Base-by-base conservation (phyloP, 2,329 filamentous ascomycete species). In the Capronia americana region DNA sequence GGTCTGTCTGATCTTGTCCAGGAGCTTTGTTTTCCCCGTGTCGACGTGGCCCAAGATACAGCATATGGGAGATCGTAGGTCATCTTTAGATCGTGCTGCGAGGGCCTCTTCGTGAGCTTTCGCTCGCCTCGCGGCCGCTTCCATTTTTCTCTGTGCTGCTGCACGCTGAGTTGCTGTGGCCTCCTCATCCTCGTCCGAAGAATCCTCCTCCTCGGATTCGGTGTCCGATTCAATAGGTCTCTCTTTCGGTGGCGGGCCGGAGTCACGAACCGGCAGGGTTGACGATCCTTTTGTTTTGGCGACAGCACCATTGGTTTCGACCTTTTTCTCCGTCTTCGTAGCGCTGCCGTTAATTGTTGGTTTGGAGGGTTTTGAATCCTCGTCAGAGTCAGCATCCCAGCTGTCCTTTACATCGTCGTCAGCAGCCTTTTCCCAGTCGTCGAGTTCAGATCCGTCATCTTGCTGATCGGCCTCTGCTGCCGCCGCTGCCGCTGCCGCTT, bases 1-100 rank as follows among this genome's bases (percentile, higher is more conserved):
- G 65, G 95, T 98, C 80, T 97, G 93, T 75, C 95, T 91, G 76
- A 99, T 92, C 84, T 99, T 99, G 85, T 99, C 95, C 65, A 99
- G 86, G 70, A 99, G 85, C 83, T 98, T 99, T n/a, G 95, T 99
- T 84, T 99, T 99, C 79, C 95, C 95, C 54, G 96, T 99, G 89
- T 99, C 95, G 87, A 99, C 95, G 87, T 99, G 95, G 75, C 95
- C 95, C 71, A 99, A 88, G 86, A 99, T 99, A 90, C 94, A 98
- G 86, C 95, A 98, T 81, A 99, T 99, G 61, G 95, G 95, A 48
- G 95, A 98, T 65, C 95, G 92, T 64, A 99, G 87, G 80, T 99
- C 90, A 78, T 99, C 93, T 80, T 92, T 93, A 24, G 94, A 98
- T 68, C 93, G 88, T 57, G 94, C 93, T 53, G 92, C 93, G 76